These are phyloP conservation scores for Pyrenochaeta sp. DNA, from an alignment of 2,329 filamentous ascomycete genomes.

Conservation along the genomic window DNA sequence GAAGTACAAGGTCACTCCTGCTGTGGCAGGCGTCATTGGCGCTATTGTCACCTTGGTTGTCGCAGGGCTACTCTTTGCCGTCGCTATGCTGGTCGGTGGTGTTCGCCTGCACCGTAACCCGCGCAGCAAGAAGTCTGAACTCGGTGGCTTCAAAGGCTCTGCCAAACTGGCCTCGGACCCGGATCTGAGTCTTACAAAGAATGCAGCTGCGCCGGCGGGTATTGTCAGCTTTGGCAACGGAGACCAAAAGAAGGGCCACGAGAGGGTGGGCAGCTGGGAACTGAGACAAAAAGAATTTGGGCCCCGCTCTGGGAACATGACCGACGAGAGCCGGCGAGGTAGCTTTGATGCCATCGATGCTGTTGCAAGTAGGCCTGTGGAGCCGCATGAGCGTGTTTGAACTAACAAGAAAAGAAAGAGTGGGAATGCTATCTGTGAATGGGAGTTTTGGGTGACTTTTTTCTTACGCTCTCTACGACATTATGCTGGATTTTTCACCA, in stretches of 20 bases:
- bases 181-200: constrained; percentile 59
- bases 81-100: constrained; percentile 56
- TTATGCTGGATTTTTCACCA: background rate
- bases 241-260: constrained; percentile 51
- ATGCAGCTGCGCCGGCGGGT: constrained; percentile 47
- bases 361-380: constrained; percentile 53
- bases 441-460: background rate
- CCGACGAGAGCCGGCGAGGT: constrained; percentile 38
- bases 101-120: constrained; percentile 54
- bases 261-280: constrained; percentile 67
- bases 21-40: constrained; percentile 65
- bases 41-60: constrained; percentile 61
- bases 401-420: background rate
- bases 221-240: constrained; percentile 31
- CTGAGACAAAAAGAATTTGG: constrained; percentile 52
- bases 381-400: constrained; percentile 60
- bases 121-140: constrained; percentile 39
- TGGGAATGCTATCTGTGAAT: background rate
- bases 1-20: constrained; percentile 48
- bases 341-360: constrained; percentile 58
- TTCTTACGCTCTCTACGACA: background rate
- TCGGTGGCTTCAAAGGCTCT: constrained; percentile 66
- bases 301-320: constrained; percentile 19
- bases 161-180: constrained; percentile 63
- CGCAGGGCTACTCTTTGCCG: constrained; percentile 52